phyloP scores from a whole-genome alignment of 2,329 filamentous ascomycete genomes.

The Proliferodiscus dingleyae region DNA sequence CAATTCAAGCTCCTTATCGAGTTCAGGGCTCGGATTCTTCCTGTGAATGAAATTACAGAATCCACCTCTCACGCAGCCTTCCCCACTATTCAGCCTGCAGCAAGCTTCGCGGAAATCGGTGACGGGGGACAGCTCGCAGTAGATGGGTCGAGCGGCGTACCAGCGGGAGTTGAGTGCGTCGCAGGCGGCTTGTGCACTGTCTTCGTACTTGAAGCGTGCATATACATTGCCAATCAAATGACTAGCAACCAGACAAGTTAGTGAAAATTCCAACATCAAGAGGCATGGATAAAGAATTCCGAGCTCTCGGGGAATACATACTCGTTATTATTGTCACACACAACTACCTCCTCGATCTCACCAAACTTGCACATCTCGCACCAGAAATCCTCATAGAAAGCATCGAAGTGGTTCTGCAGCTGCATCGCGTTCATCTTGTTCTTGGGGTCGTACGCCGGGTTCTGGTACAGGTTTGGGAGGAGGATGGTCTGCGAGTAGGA shows the following conservation, averaged over 20 bases:
- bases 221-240: conserved; percentile 94
- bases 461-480: conserved; percentile 98
- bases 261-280: too few species aligned
- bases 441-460: conserved; percentile 93
- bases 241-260: too few species aligned
- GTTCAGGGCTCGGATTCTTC: conserved; percentile 85
- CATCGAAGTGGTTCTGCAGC: conserved; percentile 98
- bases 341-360: conserved; percentile 93
- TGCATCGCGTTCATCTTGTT: conserved; percentile 95
- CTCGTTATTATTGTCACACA: conserved; percentile 99
- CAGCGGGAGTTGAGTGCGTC: conserved; percentile 90
- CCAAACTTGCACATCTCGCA: conserved; percentile 99
- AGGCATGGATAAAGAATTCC: too few species aligned
- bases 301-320: too few species aligned
- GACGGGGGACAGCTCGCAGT: conserved; percentile 94
- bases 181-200: conserved; percentile 87
- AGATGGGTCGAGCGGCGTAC: conserved; percentile 96
- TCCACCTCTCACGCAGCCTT: conserved; percentile 90
- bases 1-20: conserved; percentile 82
- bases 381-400: conserved; percentile 99
- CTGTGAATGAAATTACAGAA: conserved; percentile 99
- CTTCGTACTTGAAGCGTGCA: conserved; percentile 99
- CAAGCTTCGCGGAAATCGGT: conserved; percentile 98
- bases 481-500: conserved; percentile 97
- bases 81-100: conserved; percentile 87